Conservation (phyloP, 2,329 filamentous ascomycete species). For the Alternaria ethzedia region DNA sequence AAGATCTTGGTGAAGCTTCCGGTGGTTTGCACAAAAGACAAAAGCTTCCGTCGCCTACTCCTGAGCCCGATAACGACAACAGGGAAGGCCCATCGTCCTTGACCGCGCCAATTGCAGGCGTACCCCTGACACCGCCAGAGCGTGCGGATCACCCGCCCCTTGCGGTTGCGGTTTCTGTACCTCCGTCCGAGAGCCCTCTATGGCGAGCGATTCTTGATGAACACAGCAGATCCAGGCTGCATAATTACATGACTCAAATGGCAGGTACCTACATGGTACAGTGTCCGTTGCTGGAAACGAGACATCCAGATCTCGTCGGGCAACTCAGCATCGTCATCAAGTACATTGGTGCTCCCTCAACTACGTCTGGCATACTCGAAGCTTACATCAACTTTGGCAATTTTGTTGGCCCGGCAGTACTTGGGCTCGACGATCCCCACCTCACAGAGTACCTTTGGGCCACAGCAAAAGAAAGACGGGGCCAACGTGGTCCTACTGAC, state of each 20-base stretch:
- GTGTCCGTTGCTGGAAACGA: neutral
- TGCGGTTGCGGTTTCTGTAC: no score
- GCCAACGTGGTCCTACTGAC: accelerated
- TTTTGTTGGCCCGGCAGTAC: neutral
- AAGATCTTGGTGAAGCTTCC: neutral
- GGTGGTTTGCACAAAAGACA: neutral
- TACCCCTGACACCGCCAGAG: neutral
- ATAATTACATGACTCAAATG: neutral
- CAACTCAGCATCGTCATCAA: neutral
- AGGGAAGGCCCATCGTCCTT: accelerated
- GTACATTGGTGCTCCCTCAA: neutral
- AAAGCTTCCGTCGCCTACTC: neutral
- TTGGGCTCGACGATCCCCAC: neutral
- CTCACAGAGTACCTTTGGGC: neutral
- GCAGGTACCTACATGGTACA: neutral
- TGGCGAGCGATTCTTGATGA: no score
- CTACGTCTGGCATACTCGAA: neutral
- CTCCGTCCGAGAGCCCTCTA: no score
- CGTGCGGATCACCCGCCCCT: neutral
- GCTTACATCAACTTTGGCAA: neutral
- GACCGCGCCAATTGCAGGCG: neutral
- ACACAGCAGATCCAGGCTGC: no score
- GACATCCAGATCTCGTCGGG: neutral
- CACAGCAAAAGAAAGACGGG: neutral
- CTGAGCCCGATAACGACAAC: neutral